Conservation (phyloP, 176 grass and related monocot genomes). For the Thinopyrum elongatum region DNA sequence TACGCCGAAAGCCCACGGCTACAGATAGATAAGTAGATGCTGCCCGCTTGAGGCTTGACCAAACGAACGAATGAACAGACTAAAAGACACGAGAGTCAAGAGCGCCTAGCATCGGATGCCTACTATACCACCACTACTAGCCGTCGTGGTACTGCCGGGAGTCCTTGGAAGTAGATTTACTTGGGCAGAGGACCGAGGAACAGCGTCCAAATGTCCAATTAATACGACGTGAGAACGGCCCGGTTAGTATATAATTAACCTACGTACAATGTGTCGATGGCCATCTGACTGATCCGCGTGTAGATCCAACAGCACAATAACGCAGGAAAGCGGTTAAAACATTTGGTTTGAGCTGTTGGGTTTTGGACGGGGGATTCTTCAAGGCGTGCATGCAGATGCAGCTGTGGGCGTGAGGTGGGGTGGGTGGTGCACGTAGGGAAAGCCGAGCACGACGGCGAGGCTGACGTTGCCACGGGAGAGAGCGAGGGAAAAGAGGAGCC, state of each 20-base stretch:
- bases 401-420: neutral
- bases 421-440: neutral
- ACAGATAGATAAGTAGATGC: neutral
- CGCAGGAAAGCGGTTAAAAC: no score
- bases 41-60: neutral
- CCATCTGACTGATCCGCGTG: neutral
- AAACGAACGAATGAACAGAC: neutral
- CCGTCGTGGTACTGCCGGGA: neutral
- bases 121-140: neutral
- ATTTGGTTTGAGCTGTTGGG: no score
- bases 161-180: neutral
- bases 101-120: neutral
- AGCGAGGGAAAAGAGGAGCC: neutral
- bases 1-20: neutral
- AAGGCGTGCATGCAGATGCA: no score
- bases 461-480: constrained; percentile 11
- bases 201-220: neutral
- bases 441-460: neutral
- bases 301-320: neutral
- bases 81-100: neutral
- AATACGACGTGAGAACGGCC: neutral
- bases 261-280: no score
- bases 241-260: neutral
- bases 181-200: neutral
- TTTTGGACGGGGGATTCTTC: no score